Base-by-base conservation (phyloP, 345 rosid species). In the Camelina hispida region DNA sequence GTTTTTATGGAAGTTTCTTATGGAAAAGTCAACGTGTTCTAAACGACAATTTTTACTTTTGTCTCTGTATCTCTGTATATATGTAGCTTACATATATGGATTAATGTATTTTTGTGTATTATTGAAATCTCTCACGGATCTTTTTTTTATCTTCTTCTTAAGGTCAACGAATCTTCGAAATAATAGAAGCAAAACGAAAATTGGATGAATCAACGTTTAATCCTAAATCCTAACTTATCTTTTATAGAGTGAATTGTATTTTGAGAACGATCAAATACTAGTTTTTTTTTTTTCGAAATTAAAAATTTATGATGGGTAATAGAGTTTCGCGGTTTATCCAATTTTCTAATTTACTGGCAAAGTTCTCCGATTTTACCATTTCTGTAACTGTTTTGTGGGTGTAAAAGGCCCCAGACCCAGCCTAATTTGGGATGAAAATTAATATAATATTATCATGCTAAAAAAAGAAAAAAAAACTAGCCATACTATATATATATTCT, bases 1-100 rank as follows among this genome's bases (percentile, higher is more conserved):
- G 69, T 78, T 65, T 40, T 61, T 72, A 59, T 62, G 66, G 74
- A 73, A 66, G 73, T 60, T 78, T 78, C 69, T 78, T 66, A 57
- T 44, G 7, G 0, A 23, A 23, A 67, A 73, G 81, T 73, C 81
- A 78, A 78, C 55, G 20, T 16, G 70, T 54, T 71, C 68, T 71
- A 65, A 71, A 78, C 72, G 68, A 71, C 81, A 78, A 42, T 30
- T 28, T 32, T 47, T 15, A 56, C 16, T 58, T 77, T 71, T 71
- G 72, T 40, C 7, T 66, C 15, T 65, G 51, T 48, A 50, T 25
- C 10, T 63, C 22, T 56, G 4, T 48, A 22, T 65, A 20, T 44
- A 20, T 35, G 34, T 38, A 38, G 30, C 65, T 20, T 7, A 34
- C 9, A 6, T 60, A 60, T 3, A 30, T 51, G 16, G 15, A 58